Percentiles rank a stretch among this genome's conserved stretches.
phyloP scores from a whole-genome alignment of 2,329 filamentous ascomycete genomes.

The Pseudocercospora macadamiae region DNA sequence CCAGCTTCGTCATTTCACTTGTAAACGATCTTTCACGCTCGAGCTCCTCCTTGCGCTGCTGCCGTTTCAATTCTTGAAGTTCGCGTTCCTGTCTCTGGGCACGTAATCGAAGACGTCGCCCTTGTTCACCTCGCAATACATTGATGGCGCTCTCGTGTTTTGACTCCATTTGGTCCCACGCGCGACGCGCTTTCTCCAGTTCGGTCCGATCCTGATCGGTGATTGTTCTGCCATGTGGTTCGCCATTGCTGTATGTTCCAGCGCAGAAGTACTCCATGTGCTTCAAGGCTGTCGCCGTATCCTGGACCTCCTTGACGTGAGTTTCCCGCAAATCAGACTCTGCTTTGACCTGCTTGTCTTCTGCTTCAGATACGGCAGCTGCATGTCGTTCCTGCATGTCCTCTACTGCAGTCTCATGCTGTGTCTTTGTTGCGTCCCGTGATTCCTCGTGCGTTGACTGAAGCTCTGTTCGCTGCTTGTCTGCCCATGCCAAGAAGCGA shows the following conservation, averaged over 20 bases:
- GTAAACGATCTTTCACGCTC: conserved; percentile 38
- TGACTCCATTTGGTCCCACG: conserved; percentile 44
- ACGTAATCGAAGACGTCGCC: conserved; percentile 41
- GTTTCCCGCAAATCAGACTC: conserved; percentile 47
- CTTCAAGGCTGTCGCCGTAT: conserved; percentile 49
- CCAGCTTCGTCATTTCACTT: conserved; percentile 22
- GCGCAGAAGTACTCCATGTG: conserved; percentile 54
- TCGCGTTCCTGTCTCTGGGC: conserved; percentile 46
- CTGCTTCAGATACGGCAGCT: conserved; percentile 44
- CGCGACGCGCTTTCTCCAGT: conserved; percentile 45
- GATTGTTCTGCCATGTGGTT: conserved; percentile 41
- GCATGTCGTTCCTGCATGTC: conserved; percentile 41
- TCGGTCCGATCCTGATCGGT: conserved; percentile 50
- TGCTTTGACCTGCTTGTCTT: conserved; percentile 48
- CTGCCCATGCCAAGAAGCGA: conserved; percentile 34
- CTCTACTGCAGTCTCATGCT: conserved; percentile 29
- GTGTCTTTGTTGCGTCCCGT: conserved; percentile 20
- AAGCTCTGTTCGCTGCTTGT: conserved; percentile 28
- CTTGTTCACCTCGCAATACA: conserved; percentile 50
- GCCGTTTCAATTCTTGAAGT: conserved; percentile 39
- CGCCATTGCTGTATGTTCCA: conserved; percentile 38
- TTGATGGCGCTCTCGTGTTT: conserved; percentile 52
- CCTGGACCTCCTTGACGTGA: conserved; percentile 47
- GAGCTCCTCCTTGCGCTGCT: conserved; percentile 40
- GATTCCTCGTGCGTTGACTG: conserved; percentile 25